These are phyloP conservation scores for Aureobasidium sp. DNA, from an alignment of 2,329 filamentous ascomycete genomes.

Conservation along the genomic window DNA sequence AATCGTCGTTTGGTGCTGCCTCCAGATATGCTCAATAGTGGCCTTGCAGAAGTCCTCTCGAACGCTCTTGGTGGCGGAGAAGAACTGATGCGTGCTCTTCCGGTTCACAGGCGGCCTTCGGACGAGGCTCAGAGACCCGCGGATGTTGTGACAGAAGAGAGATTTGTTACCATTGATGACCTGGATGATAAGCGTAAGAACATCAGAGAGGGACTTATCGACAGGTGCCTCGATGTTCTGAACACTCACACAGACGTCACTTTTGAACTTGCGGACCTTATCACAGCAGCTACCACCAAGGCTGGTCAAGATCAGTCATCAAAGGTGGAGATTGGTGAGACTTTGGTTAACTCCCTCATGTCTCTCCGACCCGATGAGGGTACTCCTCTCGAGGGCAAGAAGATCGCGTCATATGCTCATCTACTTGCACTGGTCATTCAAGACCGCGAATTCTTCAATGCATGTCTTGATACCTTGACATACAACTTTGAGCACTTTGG, in stretches of 20 bases:
- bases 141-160: constrained; percentile 26
- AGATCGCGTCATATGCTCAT: constrained; percentile 86
- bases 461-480: constrained; percentile 66
- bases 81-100: constrained; percentile 8
- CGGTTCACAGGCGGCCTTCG: constrained; percentile 1
- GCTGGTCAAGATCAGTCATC: constrained; percentile 49
- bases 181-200: constrained; percentile 66
- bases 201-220: constrained; percentile 73
- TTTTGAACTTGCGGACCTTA: constrained; percentile 83
- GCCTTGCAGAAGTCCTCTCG: constrained; percentile 13
- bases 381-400: constrained; percentile 51
- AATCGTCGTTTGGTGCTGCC: constrained; percentile 9
- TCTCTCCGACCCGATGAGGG: constrained; percentile 47
- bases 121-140: constrained; percentile 6
- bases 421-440: constrained; percentile 82
- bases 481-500: constrained; percentile 71
- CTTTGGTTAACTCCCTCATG: constrained; percentile 75
- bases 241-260: constrained; percentile 81
- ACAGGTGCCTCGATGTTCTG: constrained; percentile 83
- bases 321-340: constrained; percentile 71
- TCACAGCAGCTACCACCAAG: constrained; percentile 62
- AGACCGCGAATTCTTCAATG: constrained; percentile 70
- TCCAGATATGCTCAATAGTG: constrained; percentile 3
- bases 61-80: constrained; percentile 12
- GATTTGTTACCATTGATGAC: constrained; percentile 61